Evolutionary conservation across 768 basidiomycete species (phyloP).

Genomic region (Pleurotus pulmonarius): DNA sequence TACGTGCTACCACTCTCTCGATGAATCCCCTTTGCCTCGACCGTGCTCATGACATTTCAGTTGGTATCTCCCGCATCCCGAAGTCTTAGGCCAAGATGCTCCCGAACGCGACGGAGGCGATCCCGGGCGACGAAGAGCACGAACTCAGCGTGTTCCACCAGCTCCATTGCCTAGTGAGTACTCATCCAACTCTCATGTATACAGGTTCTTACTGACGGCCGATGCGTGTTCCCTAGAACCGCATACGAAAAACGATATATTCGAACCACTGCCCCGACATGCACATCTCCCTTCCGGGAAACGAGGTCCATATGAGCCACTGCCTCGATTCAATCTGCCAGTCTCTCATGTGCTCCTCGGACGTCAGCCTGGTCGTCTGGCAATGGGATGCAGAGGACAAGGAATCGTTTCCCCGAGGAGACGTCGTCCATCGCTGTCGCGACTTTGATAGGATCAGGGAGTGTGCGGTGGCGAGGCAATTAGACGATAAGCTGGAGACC

Average conservation of each 20-base stretch:
- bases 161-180: constrained; percentile 22
- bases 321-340: constrained; percentile 18
- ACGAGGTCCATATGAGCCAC: constrained; percentile 15
- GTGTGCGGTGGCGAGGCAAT: constrained; percentile 11
- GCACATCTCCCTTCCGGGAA: not conserved
- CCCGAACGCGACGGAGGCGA: constrained; percentile 17
- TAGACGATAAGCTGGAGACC: too few relatives aligned
- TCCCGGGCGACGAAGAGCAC: constrained; percentile 16
- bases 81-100: constrained; percentile 14
- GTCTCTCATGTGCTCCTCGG: constrained; percentile 16
- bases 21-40: too few relatives aligned
- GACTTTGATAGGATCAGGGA: constrained; percentile 16
- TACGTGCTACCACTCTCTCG: too few relatives aligned
- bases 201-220: too few relatives aligned
- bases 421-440: constrained; percentile 12
- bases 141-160: constrained; percentile 23
- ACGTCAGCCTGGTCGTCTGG: constrained; percentile 19
- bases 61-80: constrained; percentile 15
- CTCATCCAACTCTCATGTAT: not conserved
- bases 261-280: constrained; percentile 13
- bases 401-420: not conserved
- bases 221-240: constrained; percentile 9
- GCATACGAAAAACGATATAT: constrained; percentile 13
- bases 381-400: constrained; percentile 13
- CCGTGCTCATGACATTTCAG: not conserved